phyloP scores from a whole-genome alignment of 139 green algal genomes.

The Tetraselmis striata region DNA sequence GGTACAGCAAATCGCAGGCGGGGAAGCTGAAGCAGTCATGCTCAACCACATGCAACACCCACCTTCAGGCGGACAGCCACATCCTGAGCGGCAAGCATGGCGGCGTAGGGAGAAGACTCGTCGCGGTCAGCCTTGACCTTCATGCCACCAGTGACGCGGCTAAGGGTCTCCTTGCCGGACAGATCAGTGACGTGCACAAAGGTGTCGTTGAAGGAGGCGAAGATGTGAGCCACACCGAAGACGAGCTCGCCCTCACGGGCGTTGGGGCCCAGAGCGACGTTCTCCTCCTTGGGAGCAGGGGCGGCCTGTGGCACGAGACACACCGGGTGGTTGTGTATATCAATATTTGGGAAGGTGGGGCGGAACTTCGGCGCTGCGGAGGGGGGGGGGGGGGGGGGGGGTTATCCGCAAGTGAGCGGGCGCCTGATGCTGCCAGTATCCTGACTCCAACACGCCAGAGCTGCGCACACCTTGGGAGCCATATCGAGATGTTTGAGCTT shows the following conservation, averaged over 20 bases:
- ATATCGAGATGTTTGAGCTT: background rate
- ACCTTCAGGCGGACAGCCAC: constrained; percentile 95
- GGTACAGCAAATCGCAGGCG: too few relatives aligned
- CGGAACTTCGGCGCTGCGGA: too few relatives aligned
- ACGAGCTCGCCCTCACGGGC: constrained; percentile 92
- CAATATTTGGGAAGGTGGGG: constrained; percentile 16
- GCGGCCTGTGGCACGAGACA: constrained; percentile 36
- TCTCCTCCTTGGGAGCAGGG: constrained; percentile 40
- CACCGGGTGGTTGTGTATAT: constrained; percentile 5
- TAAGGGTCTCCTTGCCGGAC: constrained; percentile 96
- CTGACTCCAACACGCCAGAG: too few relatives aligned
- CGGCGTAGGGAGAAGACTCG: constrained; percentile 97
- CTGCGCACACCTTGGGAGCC: constrained; percentile 20
- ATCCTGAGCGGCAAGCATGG: constrained; percentile 99
- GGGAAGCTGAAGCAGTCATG: too few relatives aligned
- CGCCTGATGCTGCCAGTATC: too few relatives aligned
- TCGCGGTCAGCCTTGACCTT: constrained; percentile 99
- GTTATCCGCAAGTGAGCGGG: too few relatives aligned
- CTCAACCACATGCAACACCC: too few relatives aligned
- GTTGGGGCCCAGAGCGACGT: constrained; percentile 66
- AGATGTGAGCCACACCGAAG: constrained; percentile 99
- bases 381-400: too few relatives aligned
- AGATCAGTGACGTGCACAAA: constrained; percentile 99
- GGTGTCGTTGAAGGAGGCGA: constrained; percentile 99
- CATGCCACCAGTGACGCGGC: constrained; percentile 96